Evolutionary conservation across 2,329 filamentous ascomycete species (phyloP).

Genomic region (Diaporthe sp.): DNA sequence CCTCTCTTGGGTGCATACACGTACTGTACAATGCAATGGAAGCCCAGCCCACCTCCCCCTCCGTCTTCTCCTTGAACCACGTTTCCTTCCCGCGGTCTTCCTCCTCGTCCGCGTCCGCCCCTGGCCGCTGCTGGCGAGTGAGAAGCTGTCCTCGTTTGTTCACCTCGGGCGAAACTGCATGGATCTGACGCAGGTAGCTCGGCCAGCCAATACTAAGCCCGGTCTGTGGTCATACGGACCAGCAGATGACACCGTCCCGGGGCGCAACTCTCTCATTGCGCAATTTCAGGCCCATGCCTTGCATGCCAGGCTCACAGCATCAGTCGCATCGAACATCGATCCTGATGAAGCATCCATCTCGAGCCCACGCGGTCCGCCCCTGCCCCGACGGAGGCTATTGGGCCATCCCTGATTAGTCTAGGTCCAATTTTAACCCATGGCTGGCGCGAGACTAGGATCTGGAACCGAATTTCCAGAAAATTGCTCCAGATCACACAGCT

Average conservation of each 20-base stretch:
- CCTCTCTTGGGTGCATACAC: slow-evolving; percentile 35
- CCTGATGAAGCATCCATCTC: slow-evolving; percentile 26
- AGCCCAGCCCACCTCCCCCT: slow-evolving; percentile 32
- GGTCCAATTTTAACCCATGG: slow-evolving; percentile 36
- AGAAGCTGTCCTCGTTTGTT: slow-evolving; percentile 33
- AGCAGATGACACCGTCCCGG: slow-evolving; percentile 36
- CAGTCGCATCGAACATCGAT: slow-evolving; percentile 30
- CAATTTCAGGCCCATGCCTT: slow-evolving; percentile 35
- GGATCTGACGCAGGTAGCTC: slow-evolving; percentile 36
- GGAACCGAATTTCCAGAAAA: slow-evolving; percentile 36
- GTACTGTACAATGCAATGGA: slow-evolving; percentile 31
- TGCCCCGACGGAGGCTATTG: slow-evolving; percentile 33
- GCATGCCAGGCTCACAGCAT: slow-evolving; percentile 27
- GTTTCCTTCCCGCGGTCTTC: slow-evolving; percentile 24
- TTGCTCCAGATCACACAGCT: slow-evolving; percentile 34
- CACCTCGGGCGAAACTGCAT: slow-evolving; percentile 38
- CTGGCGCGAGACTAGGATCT: slow-evolving; percentile 40
- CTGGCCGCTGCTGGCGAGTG: slow-evolving; percentile 37
- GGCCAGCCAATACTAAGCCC: slow-evolving; percentile 39
- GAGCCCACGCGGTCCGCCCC: slow-evolving; percentile 27
- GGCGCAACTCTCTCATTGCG: slow-evolving; percentile 24
- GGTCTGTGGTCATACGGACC: slow-evolving; percentile 38
- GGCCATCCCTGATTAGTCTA: slow-evolving; percentile 36
- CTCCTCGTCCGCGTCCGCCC: slow-evolving; percentile 21
- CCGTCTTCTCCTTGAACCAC: slow-evolving; percentile 19